Evolutionary conservation across 75 land plant species (phyloP), one percentile per base, ranked within the genome.

Genomic region (Ceratopteris richardii): DNA sequence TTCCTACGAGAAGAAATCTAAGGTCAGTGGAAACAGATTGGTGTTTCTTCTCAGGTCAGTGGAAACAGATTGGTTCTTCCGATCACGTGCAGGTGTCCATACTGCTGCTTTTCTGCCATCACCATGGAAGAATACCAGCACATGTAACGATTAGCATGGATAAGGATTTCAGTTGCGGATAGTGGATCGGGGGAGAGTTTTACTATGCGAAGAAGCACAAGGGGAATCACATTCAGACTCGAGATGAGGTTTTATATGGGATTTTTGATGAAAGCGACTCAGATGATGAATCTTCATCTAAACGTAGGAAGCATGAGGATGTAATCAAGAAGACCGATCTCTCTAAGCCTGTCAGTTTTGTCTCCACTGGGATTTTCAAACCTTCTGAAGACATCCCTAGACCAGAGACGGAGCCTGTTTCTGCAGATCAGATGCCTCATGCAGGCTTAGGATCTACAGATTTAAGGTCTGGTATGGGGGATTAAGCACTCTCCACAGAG

Each of bases 111-210:
- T 33, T 3, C 37, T 9, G 37, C 50, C 12, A 28, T 28, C 2
- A 14, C 54, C 48, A 81, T 80, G 82, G 95, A 89, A 36, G 98
- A 90, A 60, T 62, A 85, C 33, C 86, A 89, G 70, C 77, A 81
- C 7, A 86, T 81, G 91, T 96, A 89, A 67, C 73, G 82, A 43
- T 90, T 86, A 76, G 71, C 17, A 69, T 86, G 80, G 98, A 94
- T 26, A 80, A 86, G 44, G 98, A 90, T 39, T 94, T 31, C 46
- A 83, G 67, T 19, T 88, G 68, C 33, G 96, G 96, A 26, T 79
- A 75, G 61, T 90, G 84, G 84, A 90, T 86, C 18, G 82, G 71
- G 11, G 91, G 82, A 11, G 98, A 94, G 63, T 93, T 76, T 68
- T 82, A 80, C 68, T 88, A 67, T 31, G 51, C 46, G 60, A 31